phyloP scores from a whole-genome alignment of 441 rosid genomes.

The Gossypium trilobum region DNA sequence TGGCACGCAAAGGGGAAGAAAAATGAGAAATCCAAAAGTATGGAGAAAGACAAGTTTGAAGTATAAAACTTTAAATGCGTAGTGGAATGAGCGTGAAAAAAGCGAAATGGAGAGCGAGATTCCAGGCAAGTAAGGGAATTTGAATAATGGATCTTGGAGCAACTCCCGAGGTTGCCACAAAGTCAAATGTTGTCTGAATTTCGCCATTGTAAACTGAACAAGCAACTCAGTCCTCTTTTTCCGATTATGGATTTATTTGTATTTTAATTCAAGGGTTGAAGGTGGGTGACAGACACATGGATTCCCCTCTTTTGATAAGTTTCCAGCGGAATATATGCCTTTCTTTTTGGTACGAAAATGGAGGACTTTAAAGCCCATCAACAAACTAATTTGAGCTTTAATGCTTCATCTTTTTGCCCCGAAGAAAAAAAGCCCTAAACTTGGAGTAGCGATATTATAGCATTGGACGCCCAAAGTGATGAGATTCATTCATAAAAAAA shows the following conservation, averaged over 20 bases:
- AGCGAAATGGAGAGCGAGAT: slow-evolving; percentile 19
- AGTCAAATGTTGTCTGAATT: slow-evolving; percentile 24
- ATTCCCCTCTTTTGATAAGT: too few species aligned
- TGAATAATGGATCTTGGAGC: slow-evolving; percentile 5
- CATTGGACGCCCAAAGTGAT: too few species aligned
- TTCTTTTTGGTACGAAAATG: background rate
- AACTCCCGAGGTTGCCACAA: slow-evolving; percentile 23
- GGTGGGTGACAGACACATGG: background rate
- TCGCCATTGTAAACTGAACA: background rate
- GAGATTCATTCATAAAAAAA: too few species aligned
- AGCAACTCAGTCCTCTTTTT: background rate
- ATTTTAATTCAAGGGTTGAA: background rate
- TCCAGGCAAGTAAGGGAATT: slow-evolving; percentile 12
- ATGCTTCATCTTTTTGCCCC: too few species aligned
- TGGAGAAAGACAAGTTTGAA: background rate
- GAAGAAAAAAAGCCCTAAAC: too few species aligned
- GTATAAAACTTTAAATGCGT: slow-evolving; percentile 4
- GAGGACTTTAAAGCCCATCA: background rate
- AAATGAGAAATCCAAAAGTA: slow-evolving; percentile 9
- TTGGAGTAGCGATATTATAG: too few species aligned
- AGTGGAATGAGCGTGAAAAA: background rate
- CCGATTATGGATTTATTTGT: background rate
- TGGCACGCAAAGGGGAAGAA: slow-evolving; percentile 49
- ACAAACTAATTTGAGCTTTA: background rate
- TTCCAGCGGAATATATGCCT: background rate